Percentiles rank a stretch among this genome's conserved stretches.
These are phyloP conservation scores for Colletotrichum noveboracense DNA, from an alignment of 2,329 filamentous ascomycete genomes.

Conservation along the genomic window DNA sequence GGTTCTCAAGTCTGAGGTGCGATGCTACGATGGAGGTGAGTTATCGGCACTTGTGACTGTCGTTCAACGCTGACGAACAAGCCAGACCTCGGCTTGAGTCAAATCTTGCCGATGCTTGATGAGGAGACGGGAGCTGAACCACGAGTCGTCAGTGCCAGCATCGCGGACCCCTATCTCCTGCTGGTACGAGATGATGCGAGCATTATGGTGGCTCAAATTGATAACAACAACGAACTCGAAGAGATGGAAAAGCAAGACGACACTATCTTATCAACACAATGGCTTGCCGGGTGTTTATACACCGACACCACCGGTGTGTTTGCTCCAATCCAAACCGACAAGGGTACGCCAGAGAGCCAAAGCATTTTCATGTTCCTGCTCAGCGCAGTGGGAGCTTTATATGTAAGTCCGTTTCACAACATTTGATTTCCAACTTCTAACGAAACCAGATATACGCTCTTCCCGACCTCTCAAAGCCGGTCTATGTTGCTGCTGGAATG, in stretches of 20 bases:
- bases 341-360: slow-evolving; percentile 42
- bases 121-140: slow-evolving; percentile 86
- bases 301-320: slow-evolving; percentile 67
- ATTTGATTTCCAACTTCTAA: neutral
- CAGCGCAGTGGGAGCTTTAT: slow-evolving; percentile 73
- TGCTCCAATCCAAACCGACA: slow-evolving; percentile 43
- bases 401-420: slow-evolving; percentile 57
- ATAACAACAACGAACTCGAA: slow-evolving; percentile 83
- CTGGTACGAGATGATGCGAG: slow-evolving; percentile 85
- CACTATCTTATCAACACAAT: slow-evolving; percentile 66
- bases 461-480: slow-evolving; percentile 71
- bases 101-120: slow-evolving; percentile 92
- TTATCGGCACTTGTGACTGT: slow-evolving; percentile 21
- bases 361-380: slow-evolving; percentile 79
- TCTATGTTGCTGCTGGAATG: slow-evolving; percentile 79
- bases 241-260: slow-evolving; percentile 72
- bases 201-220: slow-evolving; percentile 79
- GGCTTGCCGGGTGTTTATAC: slow-evolving; percentile 86
- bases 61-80: neutral
- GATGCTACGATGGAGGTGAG: slow-evolving; percentile 89
- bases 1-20: slow-evolving; percentile 83
- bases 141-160: slow-evolving; percentile 78
- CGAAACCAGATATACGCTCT: slow-evolving; percentile 72
- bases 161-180: slow-evolving; percentile 85
- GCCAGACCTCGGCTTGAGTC: slow-evolving; percentile 75